Base-by-base conservation (phyloP, 768 basidiomycete genomes). In the Lentinula detonsa region DNA sequence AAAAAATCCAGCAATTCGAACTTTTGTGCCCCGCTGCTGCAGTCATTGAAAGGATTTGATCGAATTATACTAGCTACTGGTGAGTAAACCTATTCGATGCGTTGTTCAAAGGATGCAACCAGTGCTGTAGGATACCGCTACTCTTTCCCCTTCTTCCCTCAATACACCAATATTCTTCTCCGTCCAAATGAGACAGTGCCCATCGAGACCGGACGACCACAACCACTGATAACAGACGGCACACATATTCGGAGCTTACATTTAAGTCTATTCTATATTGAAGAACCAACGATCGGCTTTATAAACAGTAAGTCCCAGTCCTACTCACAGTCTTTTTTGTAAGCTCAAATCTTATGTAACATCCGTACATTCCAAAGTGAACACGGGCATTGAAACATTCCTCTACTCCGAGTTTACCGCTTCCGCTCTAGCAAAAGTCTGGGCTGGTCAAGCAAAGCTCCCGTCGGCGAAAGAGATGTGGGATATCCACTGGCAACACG, bases 271-370 rank as follows among this genome's bases (percentile, higher is more conserved):
- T 74, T 78, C 61, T 80, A 77, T 62, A 78, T 81, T 40, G 74
- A 76, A 9, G 78, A 81, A 50, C 78, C 78, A 1, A 77, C 78
- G 1, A 65, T 81, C 4, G 71, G 72, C 1, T 79, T 79, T 57
- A 66, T 75, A 23, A 72, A 73, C 52, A 67, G 75, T 74, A 56
- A 42, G 72, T 1, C 34, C 10, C 16, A 45, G 43, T 18, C 43
- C n/a, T 5, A 16, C n/a, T 18, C n/a, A 8, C 37, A 8, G 37
- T 13, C 37, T 3, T 39, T 8, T 13, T 39, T 8, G 13, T 8
- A 39, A 8, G 37, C 7, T 39, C 37, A 39, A 39, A 39, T 39
- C 13, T 39, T 8, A n/a, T n/a, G n/a, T n/a, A 35, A 18, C 31
- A 57, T 45, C 40, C 34, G 23, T 43, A 15, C 13, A 43, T 62